phyloP scores from a whole-genome alignment of 2,329 filamentous ascomycete species.

The Sporothrix humicola region DNA sequence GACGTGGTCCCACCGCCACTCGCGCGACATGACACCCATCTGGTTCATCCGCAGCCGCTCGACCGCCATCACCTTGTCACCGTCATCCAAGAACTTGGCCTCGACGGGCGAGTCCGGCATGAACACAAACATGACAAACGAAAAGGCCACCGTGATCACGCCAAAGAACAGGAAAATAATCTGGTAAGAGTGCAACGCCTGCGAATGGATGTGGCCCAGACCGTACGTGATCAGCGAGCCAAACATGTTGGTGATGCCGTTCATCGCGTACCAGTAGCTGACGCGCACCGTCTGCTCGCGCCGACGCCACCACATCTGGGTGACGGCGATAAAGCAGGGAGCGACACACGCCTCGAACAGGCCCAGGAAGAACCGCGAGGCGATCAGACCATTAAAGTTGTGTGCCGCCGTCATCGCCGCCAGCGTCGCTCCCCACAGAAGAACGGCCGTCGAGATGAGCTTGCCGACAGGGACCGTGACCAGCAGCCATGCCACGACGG shows the following conservation, averaged over 20 bases:
- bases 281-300: constrained; percentile 63
- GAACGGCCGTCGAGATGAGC: constrained; percentile 39
- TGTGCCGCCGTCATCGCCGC: constrained; percentile 42
- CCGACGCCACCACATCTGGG: constrained; percentile 67
- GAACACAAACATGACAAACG: constrained; percentile 52
- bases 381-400: constrained; percentile 47
- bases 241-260: constrained; percentile 63
- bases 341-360: constrained; percentile 48
- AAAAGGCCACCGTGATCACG: constrained; percentile 55
- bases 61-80: constrained; percentile 60
- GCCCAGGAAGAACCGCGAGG: constrained; percentile 50
- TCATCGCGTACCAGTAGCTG: constrained; percentile 66
- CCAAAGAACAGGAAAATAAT: constrained; percentile 63
- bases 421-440: constrained; percentile 41
- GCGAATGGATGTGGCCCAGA: constrained; percentile 61
- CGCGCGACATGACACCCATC: constrained; percentile 58
- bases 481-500: constrained; percentile 39
- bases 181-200: constrained; percentile 48
- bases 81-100: constrained; percentile 57
- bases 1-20: constrained; percentile 59
- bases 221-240: constrained; percentile 64
- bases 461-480: constrained; percentile 42
- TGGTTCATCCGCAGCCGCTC: constrained; percentile 61
- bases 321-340: constrained; percentile 62
- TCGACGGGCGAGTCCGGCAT: constrained; percentile 59